Percentiles rank a stretch among this genome's conserved stretches.
Conservation (phyloP, 768 basidiomycete species). For the Serendipita sp. region DNA sequence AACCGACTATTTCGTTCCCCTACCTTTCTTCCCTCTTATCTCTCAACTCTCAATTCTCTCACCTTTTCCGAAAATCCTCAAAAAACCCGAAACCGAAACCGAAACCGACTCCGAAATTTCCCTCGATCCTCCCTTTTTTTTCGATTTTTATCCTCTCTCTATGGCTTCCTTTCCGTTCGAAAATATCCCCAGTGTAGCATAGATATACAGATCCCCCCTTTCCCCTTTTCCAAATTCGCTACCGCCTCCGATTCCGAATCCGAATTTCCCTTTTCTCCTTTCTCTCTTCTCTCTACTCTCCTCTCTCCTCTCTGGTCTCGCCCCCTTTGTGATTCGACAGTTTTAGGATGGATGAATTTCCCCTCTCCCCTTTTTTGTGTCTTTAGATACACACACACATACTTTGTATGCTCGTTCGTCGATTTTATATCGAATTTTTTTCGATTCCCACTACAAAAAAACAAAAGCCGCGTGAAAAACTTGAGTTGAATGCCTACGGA, state of each 20-base stretch:
- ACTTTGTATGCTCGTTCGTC: too few species aligned
- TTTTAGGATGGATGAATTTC: background rate
- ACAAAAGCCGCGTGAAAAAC: too few species aligned
- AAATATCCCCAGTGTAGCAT: background rate
- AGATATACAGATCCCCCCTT: background rate
- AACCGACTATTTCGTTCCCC: background rate
- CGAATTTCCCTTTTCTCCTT: background rate
- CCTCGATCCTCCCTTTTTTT: too few species aligned
- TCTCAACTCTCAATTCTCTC: background rate
- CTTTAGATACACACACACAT: too few species aligned
- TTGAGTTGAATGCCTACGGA: too few species aligned
- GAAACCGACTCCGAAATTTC: too few species aligned
- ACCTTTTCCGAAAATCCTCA: background rate
- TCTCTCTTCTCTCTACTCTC: background rate
- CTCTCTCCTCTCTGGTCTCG: background rate
- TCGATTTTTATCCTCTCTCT: too few species aligned
- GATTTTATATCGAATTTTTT: too few species aligned
- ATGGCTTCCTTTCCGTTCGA: too few species aligned
- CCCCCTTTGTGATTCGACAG: background rate
- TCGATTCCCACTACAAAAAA: too few species aligned
- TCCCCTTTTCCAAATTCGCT: background rate
- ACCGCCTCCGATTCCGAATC: background rate
- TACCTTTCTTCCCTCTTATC: background rate
- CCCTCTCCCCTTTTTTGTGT: too few species aligned
- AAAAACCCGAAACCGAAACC: too few species aligned